A percentile compares a stretch with the other conserved stretches of the same genome.
phyloP scores from a whole-genome alignment of 371 early-diverging fungal genomes.

The Parasitella parasitica region DNA sequence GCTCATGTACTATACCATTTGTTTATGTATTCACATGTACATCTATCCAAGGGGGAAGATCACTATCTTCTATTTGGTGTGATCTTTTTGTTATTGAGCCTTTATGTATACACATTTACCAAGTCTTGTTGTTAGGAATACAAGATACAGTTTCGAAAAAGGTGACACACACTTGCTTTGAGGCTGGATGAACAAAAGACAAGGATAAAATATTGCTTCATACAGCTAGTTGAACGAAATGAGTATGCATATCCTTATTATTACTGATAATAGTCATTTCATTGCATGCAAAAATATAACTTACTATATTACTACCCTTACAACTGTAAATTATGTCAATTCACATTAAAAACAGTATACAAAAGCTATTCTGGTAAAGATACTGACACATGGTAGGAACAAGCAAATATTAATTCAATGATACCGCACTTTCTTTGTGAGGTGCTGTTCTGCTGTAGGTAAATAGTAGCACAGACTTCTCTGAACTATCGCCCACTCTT shows the following conservation, averaged over 20 bases:
- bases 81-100: not conserved
- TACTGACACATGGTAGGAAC: not conserved
- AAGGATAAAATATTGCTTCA: not conserved
- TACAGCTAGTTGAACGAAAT: not conserved
- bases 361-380: too few species aligned
- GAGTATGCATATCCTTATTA: not conserved
- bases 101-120: not conserved
- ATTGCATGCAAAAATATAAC: not conserved
- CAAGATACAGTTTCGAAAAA: not conserved
- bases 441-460: not conserved
- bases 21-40: not conserved
- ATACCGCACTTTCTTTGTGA: not conserved
- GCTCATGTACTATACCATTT: not conserved
- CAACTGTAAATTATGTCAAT: not conserved
- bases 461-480: not conserved
- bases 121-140: not conserved
- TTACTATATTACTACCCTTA: not conserved
- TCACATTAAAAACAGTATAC: not conserved
- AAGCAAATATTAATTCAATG: too few species aligned
- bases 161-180: not conserved
- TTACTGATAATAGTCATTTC: not conserved
- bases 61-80: not conserved
- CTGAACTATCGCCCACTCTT: not conserved
- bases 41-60: not conserved
- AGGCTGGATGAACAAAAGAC: not conserved